Conservation (phyloP, 2,329 filamentous ascomycete species). For the Colletotrichum liaoningense region DNA sequence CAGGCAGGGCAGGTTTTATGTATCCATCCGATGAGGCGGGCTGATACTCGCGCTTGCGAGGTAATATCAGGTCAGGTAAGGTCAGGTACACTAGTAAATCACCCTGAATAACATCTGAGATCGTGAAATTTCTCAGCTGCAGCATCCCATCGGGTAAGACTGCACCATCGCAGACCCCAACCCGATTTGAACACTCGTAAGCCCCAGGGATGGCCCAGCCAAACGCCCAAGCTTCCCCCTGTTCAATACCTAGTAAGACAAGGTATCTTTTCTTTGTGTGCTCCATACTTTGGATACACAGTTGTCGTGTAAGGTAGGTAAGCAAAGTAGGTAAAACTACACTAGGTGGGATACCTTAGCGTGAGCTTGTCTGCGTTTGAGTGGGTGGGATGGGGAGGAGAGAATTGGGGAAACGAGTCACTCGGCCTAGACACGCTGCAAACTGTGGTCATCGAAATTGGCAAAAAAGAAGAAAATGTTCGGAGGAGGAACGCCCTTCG, state of each 20-base stretch:
- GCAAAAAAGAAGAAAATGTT: not conserved
- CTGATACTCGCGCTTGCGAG: too few species aligned
- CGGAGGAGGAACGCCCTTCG: not conserved
- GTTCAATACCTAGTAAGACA: not conserved
- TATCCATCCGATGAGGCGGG: not conserved
- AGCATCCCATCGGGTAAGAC: constrained; percentile 17
- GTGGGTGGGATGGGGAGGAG: constrained; percentile 1
- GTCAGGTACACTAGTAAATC: too few species aligned
- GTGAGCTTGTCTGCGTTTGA: constrained; percentile 23
- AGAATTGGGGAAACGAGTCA: not conserved
- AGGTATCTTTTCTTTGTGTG: not conserved
- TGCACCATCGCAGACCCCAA: constrained; percentile 3
- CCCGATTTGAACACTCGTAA: constrained; percentile 14
- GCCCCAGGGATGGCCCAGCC: constrained; percentile 22
- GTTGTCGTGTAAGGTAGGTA: too few species aligned
- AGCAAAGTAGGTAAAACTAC: too few species aligned
- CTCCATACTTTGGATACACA: too few species aligned
- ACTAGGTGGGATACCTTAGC: not conserved
- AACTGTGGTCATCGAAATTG: constrained; percentile 1
- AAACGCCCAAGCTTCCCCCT: not conserved
- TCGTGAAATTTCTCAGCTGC: constrained; percentile 12
- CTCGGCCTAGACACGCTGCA: not conserved
- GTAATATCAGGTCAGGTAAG: too few species aligned
- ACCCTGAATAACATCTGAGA: not conserved
- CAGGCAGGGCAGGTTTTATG: constrained; percentile 2